These are phyloP conservation scores for Monilinia aucupariae DNA, from an alignment of 2,329 filamentous ascomycete genomes.

Conservation along the genomic window DNA sequence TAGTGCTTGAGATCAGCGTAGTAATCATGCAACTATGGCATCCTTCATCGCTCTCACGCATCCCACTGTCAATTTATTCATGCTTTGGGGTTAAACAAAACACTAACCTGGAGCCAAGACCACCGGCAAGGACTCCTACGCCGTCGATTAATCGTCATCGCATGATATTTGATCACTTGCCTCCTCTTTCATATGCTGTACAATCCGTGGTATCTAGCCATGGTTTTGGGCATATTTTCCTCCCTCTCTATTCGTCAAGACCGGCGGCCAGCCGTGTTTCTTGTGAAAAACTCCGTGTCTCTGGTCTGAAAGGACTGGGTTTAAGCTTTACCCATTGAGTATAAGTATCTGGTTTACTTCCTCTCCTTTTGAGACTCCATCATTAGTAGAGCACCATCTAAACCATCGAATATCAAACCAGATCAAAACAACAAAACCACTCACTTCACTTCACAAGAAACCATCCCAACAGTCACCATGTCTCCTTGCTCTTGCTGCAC, in stretches of 20 bases:
- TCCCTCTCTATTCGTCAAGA: constrained; percentile 1
- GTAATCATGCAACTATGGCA: neutral
- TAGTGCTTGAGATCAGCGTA: neutral
- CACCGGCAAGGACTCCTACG: neutral
- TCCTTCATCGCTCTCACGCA: neutral
- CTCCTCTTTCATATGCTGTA: neutral
- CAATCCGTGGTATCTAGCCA: neutral
- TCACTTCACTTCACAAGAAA: neutral
- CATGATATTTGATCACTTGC: constrained; percentile 3
- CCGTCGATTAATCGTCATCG: neutral
- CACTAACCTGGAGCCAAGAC: neutral
- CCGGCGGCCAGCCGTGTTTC: neutral
- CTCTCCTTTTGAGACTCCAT: neutral
- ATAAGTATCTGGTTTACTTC: constrained; percentile 9
- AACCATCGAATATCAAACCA: neutral
- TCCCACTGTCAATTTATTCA: neutral
- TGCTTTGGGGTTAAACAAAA: neutral
- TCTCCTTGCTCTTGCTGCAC: constrained; percentile 12
- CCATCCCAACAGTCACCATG: neutral
- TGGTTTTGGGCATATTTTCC: neutral
- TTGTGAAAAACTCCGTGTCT: neutral
- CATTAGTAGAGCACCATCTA: neutral
- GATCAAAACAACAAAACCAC: neutral
- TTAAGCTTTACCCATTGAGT: neutral
- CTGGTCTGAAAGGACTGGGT: too few species aligned